Base-by-base conservation (phyloP, 176 grass and related monocot genomes). In the Carex myosuroides region DNA sequence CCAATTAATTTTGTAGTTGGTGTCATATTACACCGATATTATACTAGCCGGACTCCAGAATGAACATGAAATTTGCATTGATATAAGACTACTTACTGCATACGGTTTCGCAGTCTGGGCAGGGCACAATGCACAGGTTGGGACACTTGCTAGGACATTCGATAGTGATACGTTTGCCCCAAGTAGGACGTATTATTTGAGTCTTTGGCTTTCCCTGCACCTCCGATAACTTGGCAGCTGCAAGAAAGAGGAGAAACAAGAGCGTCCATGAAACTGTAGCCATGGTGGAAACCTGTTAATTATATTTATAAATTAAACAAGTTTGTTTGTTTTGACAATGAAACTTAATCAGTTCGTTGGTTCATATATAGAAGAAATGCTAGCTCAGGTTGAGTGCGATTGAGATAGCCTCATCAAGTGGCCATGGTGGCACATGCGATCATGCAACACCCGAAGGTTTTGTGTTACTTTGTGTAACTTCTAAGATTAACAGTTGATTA, bases 61-160 rank as follows among this genome's bases (percentile, higher is more conserved):
- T 35, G 64, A 37, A 68, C 5, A n/a, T 56, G 12, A 56, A 56
- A 56, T 17, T 70, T 70, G 67, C 39, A 71, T 20, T 46, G 39
- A 44, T 46, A 63, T 41, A 60, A 82, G 20, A 50, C 20, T 48
- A 78, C 75, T 68, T 70, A 86, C 84, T n/a, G 42, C 84, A 86
- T 20, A 64, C n/a, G 20, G 73, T 68, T 39, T 8, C 70, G 73
- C 84, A 86, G 62, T 37, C 48, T 3, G 39, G 55, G 60, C 24
- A 24, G 24, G 24, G 1, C 6, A 16, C 84, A 13, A 86, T 22
- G 60, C 84, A 86, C 35, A 7, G 13, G 29, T 22, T 0, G 24
- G 0, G 5, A 41, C 84, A 86, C 44, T 86, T 86, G 44, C 29
- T 59, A 55, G 84, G 84, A 37, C 80, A 83, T 6, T 42, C 52